Evolutionary conservation across 2,329 filamentous ascomycete species (phyloP), one percentile per base, ranked within the genome.

Genomic region (Diaporthe sp.): DNA sequence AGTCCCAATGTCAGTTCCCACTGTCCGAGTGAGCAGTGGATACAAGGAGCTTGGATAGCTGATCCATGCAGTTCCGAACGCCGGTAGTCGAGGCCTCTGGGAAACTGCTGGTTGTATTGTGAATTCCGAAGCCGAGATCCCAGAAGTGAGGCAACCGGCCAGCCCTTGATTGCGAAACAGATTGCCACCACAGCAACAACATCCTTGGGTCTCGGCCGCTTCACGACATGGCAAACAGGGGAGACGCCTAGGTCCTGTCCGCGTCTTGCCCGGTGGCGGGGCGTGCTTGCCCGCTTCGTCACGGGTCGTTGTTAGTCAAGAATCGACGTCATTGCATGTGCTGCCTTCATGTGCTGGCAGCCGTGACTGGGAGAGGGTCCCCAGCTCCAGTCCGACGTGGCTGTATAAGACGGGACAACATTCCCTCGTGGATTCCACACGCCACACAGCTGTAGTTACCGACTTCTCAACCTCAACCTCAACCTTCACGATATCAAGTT

Each of bases 301-400:
- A 70, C 72, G 72, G 42, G 70, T 68, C 39, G 25, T 22, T 55
- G 35, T 70, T 75, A 75, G 73, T 73, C 59, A 42, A 58, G 51
- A 66, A 66, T 39, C 59, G 71, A 75, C 72, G 74, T 75, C 74
- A 75, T 75, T n/a, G n/a, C n/a, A n/a, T n/a, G n/a, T n/a, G n/a
- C n/a, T n/a, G n/a, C 58, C 74, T 65, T 65, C 51, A 71, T 71
- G 68, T 69, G 74, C 42, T 70, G 70, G 59, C 63, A 51, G 44
- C 30, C 30, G 30, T 66, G 61, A 35, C 42, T 51, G 30, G 42
- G 27, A 66, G 44, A 66, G 63, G 30, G 44, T 5, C 44, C 63
- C 63, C 63, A 68, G 22, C 44, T 68, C 32, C 39, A 13, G 27
- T 30, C 63, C 63, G 47, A 39, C 7, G 63, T 39, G 63, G 47